Base-by-base conservation (phyloP, 805 yeast species). In the Candida morakotiae region DNA sequence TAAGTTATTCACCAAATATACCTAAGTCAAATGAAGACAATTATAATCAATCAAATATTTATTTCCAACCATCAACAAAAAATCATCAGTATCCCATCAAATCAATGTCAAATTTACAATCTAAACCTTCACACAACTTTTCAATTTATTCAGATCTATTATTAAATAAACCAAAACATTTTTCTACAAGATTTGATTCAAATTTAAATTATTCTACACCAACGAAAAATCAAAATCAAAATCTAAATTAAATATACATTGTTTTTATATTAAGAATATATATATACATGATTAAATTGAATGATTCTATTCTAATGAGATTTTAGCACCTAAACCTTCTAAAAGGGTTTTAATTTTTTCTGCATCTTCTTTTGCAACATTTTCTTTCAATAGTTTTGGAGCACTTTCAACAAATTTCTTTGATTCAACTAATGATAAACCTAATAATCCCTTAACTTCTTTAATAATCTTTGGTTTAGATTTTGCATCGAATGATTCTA, bases 321-420 rank as follows among this genome's bases (percentile, higher is more conserved):
- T 76, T 77, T 93, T 93, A 48, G 95, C 98, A 63, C 98, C 98
- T 53, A 91, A 76, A 37, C 79, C 93, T 71, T 93, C 98, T 58
- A 93, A 75, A 45, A 95, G 80, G 43, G 85, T 73, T 74, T 93
- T 91, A 61, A 93, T 83, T 77, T 89, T 88, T 56, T 91, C 97
- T 49, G 98, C 98, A 55, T 93, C 99, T 60, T 87, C 99, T 75
- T 93, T 93, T 45, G 95, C 83, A 44, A 93, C 88, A 53, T 88
- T 87, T 54, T 93, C 99, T 72, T 93, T 93, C 64, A 93, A 73
- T 31, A 85, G 73, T 75, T 93, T 93, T 52, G 99, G 99, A 44
- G 99, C 98, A 54, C 87, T 69, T 73, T 93, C 99, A 41, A 93
- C 99, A 49, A 93, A 86, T 71, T 93, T 93, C 81, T 93, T 93